Evolutionary conservation across 768 basidiomycete genomes (phyloP).

Genomic region (Hydnomerulius pinastri): DNA sequence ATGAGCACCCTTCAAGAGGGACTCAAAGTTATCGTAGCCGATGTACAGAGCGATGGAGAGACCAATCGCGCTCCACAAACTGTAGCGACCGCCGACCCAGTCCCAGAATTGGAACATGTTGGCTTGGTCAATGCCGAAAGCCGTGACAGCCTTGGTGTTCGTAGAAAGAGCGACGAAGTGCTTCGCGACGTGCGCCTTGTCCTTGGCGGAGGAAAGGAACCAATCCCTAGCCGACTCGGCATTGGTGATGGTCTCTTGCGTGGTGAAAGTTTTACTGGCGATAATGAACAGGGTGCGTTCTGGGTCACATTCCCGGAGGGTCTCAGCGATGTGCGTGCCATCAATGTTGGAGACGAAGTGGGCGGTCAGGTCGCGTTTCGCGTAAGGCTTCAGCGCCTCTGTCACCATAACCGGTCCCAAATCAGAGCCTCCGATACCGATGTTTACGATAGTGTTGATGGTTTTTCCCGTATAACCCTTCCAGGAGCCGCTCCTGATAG

Average conservation of each 20-base stretch:
- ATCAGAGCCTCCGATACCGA: conserved; percentile 98
- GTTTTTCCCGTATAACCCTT: conserved; percentile 97
- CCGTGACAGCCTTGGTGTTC: conserved; percentile 90
- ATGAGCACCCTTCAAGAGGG: conserved; percentile 88
- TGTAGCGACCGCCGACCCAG: conserved; percentile 99
- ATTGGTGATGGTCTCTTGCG: conserved; percentile 99
- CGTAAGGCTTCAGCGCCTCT: conserved; percentile 92
- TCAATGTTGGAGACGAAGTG: conserved; percentile 98
- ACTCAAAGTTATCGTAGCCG: conserved; percentile 92
- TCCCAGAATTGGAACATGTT: conserved; percentile 99
- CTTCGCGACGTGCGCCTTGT: conserved; percentile 92
- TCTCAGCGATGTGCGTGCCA: conserved; percentile 95
- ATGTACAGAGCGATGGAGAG: conserved; percentile 91
- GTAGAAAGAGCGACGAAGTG: conserved; percentile 99
- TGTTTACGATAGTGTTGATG: conserved; percentile 95
- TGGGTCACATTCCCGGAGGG: conserved; percentile 74
- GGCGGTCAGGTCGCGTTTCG: conserved; percentile 82
- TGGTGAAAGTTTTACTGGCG: conserved; percentile 99
- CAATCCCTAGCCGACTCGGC: conserved; percentile 91
- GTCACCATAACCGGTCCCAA: conserved; percentile 99
- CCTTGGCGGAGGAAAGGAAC: conserved; percentile 86
- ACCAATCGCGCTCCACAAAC: conserved; percentile 97
- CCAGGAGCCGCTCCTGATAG: conserved; percentile 85
- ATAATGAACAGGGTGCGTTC: conserved; percentile 97
- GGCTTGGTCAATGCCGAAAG: conserved; percentile 84